phyloP scores from a whole-genome alignment of 441 rosid genomes.

The Geranium incanum region DNA sequence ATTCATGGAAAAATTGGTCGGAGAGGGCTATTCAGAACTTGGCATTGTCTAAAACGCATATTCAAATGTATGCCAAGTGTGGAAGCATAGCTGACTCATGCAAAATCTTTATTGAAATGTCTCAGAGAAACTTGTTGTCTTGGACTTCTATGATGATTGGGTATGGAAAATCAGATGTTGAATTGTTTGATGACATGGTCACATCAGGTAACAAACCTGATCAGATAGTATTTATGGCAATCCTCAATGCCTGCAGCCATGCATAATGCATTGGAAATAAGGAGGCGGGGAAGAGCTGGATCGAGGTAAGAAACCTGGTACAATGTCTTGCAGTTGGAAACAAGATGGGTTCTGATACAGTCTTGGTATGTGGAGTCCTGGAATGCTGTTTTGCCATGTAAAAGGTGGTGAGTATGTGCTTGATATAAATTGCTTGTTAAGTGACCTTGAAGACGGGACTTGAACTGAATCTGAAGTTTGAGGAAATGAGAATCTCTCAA shows the following conservation, averaged over 20 bases:
- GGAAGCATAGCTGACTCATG: constrained; percentile 54
- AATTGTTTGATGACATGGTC: constrained; percentile 74
- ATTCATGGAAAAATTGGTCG: constrained; percentile 60
- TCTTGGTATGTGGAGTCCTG: constrained; percentile 39
- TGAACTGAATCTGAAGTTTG: constrained; percentile 17
- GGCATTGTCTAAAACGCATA: constrained; percentile 62
- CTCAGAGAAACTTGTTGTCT: constrained; percentile 49
- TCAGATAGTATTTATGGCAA: constrained; percentile 70
- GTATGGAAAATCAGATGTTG: constrained; percentile 56
- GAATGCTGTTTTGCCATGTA: constrained; percentile 45
- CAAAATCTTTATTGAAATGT: constrained; percentile 48
- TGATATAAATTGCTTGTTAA: constrained; percentile 34
- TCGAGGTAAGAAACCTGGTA: constrained; percentile 49
- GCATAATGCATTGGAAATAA: constrained; percentile 19
- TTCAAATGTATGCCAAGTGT: constrained; percentile 94
- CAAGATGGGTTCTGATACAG: constrained; percentile 33
- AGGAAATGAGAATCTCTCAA: no score
- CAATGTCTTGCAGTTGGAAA: constrained; percentile 52
- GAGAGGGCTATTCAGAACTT: constrained; percentile 49
- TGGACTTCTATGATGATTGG: constrained; percentile 99
- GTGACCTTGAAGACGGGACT: constrained; percentile 37
- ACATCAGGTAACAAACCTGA: constrained; percentile 60
- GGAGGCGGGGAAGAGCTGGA: constrained; percentile 73
- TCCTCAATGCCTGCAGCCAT: constrained; percentile 80
- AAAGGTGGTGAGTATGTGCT: constrained; percentile 32